These are phyloP conservation scores for Capillidium rhysosporum DNA, from an alignment of 371 early-diverging fungal species.

Conservation along the genomic window DNA sequence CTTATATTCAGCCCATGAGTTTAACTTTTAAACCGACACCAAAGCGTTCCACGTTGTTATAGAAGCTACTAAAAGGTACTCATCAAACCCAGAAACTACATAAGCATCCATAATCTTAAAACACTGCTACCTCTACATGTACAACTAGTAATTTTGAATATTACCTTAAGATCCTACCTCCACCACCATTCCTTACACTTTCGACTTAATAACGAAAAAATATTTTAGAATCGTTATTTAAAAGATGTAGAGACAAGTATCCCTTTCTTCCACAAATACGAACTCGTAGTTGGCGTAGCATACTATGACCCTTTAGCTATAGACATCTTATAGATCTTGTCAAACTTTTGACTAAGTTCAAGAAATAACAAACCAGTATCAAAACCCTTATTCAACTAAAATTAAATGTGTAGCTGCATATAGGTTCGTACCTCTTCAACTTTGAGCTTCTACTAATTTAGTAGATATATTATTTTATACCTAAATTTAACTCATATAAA, in stretches of 20 bases:
- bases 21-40: constrained; percentile 29
- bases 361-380: not conserved
- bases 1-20: constrained; percentile 26
- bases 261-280: not conserved
- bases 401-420: too few species aligned
- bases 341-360: not conserved
- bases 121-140: constrained; percentile 15
- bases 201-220: not conserved
- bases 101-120: constrained; percentile 5
- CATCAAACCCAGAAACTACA: constrained; percentile 11
- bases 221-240: not conserved
- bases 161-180: constrained; percentile 2
- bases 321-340: not conserved
- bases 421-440: too few species aligned
- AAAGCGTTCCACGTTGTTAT: constrained; percentile 23
- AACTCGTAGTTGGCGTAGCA: not conserved
- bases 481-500: too few species aligned
- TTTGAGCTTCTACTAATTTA: too few species aligned
- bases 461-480: too few species aligned
- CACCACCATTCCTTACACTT: not conserved
- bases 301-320: constrained; percentile 5
- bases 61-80: constrained; percentile 14
- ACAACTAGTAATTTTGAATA: constrained; percentile 22
- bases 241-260: not conserved
- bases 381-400: not conserved